Conservation (phyloP, 2,329 filamentous ascomycete genomes). For the Tolypocladium cylindrosporum region DNA sequence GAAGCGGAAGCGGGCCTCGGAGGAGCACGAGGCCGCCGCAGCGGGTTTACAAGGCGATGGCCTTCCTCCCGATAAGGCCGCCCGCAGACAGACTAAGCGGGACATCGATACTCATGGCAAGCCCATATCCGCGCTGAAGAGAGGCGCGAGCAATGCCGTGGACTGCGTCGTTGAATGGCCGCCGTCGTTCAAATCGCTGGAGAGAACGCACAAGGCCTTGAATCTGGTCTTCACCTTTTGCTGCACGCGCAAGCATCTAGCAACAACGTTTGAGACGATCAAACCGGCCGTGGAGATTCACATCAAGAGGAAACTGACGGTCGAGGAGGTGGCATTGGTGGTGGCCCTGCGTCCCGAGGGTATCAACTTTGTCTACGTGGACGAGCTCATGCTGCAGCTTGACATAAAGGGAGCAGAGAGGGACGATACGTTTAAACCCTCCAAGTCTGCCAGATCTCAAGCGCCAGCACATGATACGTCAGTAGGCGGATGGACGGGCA, state of each 20-base stretch:
- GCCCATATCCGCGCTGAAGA: constrained; percentile 6
- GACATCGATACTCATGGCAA: not conserved
- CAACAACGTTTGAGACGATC: constrained; percentile 86
- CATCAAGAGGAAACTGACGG: constrained; percentile 56
- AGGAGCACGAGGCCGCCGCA: not conserved
- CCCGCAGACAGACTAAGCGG: not conserved
- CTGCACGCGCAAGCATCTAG: constrained; percentile 82
- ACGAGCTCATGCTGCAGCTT: constrained; percentile 73
- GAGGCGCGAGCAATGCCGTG: constrained; percentile 9
- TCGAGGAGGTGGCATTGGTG: constrained; percentile 77
- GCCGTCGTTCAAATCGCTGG: constrained; percentile 58
- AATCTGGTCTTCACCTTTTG: constrained; percentile 95
- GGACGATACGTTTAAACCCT: constrained; percentile 51
- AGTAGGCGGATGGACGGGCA: constrained; percentile 45
- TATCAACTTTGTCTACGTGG: constrained; percentile 77
- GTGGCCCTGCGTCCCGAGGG: constrained; percentile 67
- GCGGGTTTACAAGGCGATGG: not conserved
- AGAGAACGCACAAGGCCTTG: constrained; percentile 70
- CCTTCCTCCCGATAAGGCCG: not conserved
- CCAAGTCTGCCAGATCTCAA: constrained; percentile 36
- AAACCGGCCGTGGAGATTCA: constrained; percentile 77
- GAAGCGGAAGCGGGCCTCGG: not conserved
- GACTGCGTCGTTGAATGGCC: constrained; percentile 54
- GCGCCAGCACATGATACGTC: constrained; percentile 43
- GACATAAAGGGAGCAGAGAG: constrained; percentile 60